Percentiles rank a stretch among this genome's conserved stretches.
Conservation (phyloP, 805 yeast species). For the Yarrowia sp. region DNA sequence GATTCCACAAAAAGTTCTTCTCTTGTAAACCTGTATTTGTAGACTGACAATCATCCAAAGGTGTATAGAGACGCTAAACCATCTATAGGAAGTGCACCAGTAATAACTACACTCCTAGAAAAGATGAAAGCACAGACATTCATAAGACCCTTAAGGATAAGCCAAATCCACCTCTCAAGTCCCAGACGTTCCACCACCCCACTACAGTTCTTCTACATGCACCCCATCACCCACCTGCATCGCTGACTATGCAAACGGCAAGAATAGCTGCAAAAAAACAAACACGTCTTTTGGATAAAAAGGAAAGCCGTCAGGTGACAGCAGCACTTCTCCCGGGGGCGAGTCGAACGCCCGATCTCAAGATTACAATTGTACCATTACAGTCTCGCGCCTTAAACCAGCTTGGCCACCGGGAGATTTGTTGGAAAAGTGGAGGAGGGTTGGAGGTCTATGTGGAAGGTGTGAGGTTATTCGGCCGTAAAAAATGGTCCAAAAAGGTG, state of each 20-base stretch:
- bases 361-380: constrained; percentile 37
- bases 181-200: no score
- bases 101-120: no score
- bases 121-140: no score
- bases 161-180: no score
- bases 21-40: no score
- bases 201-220: no score
- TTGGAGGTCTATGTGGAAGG: not conserved
- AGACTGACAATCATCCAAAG: no score
- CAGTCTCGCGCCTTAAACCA: constrained; percentile 40
- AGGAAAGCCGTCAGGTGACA: not conserved
- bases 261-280: constrained; percentile 4
- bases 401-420: constrained; percentile 39
- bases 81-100: no score
- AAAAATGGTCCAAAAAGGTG: no score
- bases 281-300: not conserved
- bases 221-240: constrained; percentile 6
- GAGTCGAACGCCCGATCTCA: constrained; percentile 40
- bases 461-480: not conserved
- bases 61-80: no score
- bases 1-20: no score
- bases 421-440: not conserved
- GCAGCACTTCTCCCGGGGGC: constrained; percentile 33
- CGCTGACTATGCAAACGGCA: not conserved
- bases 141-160: no score